Evolutionary conservation across 1,139 yeast genomes (phyloP), one percentile per base, ranked within the genome.

Genomic region (Pichia sp.): DNA sequence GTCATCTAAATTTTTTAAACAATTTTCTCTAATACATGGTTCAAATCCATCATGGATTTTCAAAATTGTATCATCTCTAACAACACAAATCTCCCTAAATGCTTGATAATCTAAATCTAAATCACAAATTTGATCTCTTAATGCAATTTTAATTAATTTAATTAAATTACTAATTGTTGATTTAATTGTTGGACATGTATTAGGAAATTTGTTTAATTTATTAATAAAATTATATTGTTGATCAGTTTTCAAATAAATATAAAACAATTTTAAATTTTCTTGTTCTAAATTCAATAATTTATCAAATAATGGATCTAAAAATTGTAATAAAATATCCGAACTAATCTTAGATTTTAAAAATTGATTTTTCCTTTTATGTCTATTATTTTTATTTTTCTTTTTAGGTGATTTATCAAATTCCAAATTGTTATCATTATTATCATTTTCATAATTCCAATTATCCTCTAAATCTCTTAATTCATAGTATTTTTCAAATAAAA

Each of bases 1-100:
- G 33, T 65, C 64, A 3, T 68, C 55, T 26, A 71, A 52, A 1
- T 68, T 64, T 29, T 60, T 57, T 34, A 67, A 68, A 6, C 65
- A 45, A 0, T 65, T 59, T 1, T 68, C 66, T 6, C 76, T 61
- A 32, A 66, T 59, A 24, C 65, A 57, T 1, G 76, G 76, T 28
- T 61, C 59, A 53, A 71, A 68, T 7, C 62, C 66, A 36, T 59
- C 58, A 24, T 56, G 61, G 12, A 59, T 36, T 11, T 53, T 40
- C 2, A 39, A 37, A 22, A 49, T 40, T 4, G 52, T 51, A 12
- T 49, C 44, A 1, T 47, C 42, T 8, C 51, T 54, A 25, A 57
- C 52, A 36, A 58, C 58, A 39, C 63, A 60, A 28, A 60, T 58
- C 41, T 60, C 64, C 31, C 54, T 48, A 39, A 60, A 60, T 16